Percentiles rank a stretch among this genome's conserved stretches.
Conservation (phyloP, 495 filamentous ascomycete genomes). For the Neurospora hispaniola region DNA sequence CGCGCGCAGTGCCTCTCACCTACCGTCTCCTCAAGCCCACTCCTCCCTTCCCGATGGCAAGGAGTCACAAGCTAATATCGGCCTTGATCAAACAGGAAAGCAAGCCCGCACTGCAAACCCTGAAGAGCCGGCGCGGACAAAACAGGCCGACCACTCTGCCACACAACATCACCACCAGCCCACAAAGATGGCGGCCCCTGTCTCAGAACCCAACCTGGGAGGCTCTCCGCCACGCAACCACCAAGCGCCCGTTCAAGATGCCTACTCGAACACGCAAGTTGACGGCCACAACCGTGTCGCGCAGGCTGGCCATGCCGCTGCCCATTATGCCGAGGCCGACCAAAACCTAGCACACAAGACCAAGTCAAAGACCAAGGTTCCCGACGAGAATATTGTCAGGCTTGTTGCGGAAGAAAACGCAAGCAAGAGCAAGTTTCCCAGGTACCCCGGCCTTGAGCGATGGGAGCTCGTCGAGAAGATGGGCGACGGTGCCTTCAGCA, state of each 20-base stretch:
- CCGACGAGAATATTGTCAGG: conserved; percentile 60
- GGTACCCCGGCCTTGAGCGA: conserved; percentile 83
- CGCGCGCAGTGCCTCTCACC: not conserved
- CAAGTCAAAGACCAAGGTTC: conserved; percentile 42
- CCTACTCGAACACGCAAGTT: conserved; percentile 47
- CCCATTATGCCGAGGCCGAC: conserved; percentile 37
- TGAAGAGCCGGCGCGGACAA: conserved; percentile 38
- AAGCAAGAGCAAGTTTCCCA: conserved; percentile 73
- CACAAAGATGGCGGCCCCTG: conserved; percentile 22
- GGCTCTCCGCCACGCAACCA: conserved; percentile 4
- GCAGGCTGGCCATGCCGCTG: conserved; percentile 49
- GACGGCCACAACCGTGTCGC: conserved; percentile 54
- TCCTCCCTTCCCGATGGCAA: not conserved
- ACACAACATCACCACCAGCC: conserved; percentile 27
- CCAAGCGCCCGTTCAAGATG: conserved; percentile 22
- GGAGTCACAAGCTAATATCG: conserved; percentile 19
- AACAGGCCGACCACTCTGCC: conserved; percentile 44
- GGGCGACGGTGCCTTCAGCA: conserved; percentile 98
- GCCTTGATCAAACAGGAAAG: conserved; percentile 43
- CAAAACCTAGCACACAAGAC: conserved; percentile 20
- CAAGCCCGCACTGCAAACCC: conserved; percentile 67
- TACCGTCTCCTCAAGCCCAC: not conserved
- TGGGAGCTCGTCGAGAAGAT: conserved; percentile 93
- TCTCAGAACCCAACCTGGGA: conserved; percentile 18
- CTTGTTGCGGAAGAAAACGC: conserved; percentile 87